A percentile compares a stretch with the other conserved stretches of the same genome.
Evolutionary conservation across 352 stramenopile genomes (phyloP).

Genomic region (Phytophthora sojae): DNA sequence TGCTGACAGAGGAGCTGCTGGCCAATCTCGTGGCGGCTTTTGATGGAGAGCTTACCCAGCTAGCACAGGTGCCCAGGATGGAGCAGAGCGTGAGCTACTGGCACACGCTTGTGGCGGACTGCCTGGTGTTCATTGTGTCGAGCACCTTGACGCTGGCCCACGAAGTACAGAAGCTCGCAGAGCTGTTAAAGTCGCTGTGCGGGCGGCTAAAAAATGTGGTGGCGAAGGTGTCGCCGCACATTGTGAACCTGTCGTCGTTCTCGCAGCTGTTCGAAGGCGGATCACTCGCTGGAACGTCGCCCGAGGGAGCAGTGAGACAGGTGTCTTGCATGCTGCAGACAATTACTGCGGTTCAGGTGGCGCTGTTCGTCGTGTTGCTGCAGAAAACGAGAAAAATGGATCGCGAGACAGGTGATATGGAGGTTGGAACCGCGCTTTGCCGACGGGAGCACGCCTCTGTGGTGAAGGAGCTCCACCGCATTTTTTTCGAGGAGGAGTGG

Average conservation of each 20-base stretch:
- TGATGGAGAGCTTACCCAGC: slow-evolving; percentile 56
- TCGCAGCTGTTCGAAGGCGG: slow-evolving; percentile 76
- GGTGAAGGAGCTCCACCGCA: slow-evolving; percentile 65
- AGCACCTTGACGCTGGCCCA: slow-evolving; percentile 57
- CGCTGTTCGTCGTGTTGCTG: slow-evolving; percentile 67
- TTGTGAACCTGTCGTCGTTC: slow-evolving; percentile 84
- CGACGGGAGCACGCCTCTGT: slow-evolving; percentile 53
- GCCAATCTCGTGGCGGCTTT: slow-evolving; percentile 58
- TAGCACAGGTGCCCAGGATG: slow-evolving; percentile 65
- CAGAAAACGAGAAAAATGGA: slow-evolving; percentile 72
- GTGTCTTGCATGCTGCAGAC: slow-evolving; percentile 80
- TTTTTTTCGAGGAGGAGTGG: slow-evolving; percentile 75
- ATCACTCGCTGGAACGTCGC: slow-evolving; percentile 66
- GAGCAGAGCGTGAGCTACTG: slow-evolving; percentile 80
- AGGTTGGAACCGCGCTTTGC: slow-evolving; percentile 50
- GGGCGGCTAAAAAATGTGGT: slow-evolving; percentile 63
- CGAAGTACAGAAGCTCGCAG: slow-evolving; percentile 63
- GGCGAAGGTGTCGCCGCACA: slow-evolving; percentile 80
- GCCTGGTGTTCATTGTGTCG: slow-evolving; percentile 66
- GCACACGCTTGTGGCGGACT: slow-evolving; percentile 78
- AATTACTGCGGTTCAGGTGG: slow-evolving; percentile 76
- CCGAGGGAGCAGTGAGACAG: slow-evolving; percentile 74
- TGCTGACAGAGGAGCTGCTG: slow-evolving; percentile 60
- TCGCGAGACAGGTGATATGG: slow-evolving; percentile 62
- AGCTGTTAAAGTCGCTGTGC: slow-evolving; percentile 66